Conservation (phyloP, 2,329 filamentous ascomycete genomes). For the Claviceps lovelessii region DNA sequence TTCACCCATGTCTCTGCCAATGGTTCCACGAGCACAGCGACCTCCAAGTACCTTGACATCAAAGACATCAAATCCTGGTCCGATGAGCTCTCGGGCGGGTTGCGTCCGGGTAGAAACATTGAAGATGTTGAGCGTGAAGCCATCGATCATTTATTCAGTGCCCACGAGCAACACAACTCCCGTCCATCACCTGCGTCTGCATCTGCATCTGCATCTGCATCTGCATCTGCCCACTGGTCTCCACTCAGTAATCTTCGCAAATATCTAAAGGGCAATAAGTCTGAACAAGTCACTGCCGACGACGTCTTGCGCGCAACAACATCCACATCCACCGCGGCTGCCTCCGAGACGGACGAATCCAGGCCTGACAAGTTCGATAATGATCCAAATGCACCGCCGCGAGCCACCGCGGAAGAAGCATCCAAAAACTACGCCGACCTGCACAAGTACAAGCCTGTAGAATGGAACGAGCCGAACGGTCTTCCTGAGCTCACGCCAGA, state of each 20-base stretch:
- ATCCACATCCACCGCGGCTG: slow-evolving; percentile 16
- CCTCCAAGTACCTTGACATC: slow-evolving; percentile 20
- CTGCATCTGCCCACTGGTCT: slow-evolving; percentile 10
- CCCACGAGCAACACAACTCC: slow-evolving; percentile 9
- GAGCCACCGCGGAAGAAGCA: slow-evolving; percentile 17
- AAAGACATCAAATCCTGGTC: slow-evolving; percentile 22
- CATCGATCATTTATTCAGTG: slow-evolving; percentile 29
- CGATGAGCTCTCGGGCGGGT: slow-evolving; percentile 22
- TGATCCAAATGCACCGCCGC: slow-evolving; percentile 13
- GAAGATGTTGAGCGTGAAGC: slow-evolving; percentile 31
- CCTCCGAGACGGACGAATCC: slow-evolving; percentile 20
- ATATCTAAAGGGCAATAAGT: slow-evolving; percentile 13
- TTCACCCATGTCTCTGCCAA: slow-evolving; percentile 20
- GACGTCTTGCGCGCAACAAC: slow-evolving; percentile 14
- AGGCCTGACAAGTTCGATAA: slow-evolving; percentile 17
- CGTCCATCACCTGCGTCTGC: slow-evolving; percentile 9
- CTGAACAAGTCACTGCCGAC: slow-evolving; percentile 10
- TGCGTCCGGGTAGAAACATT: slow-evolving; percentile 26
- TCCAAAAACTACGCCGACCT: slow-evolving; percentile 28
- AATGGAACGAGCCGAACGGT: slow-evolving; percentile 19
- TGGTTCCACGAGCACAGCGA: slow-evolving; percentile 18
- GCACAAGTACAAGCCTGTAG: slow-evolving; percentile 21
- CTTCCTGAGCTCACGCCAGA: slow-evolving; percentile 15
- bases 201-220: slow-evolving; percentile 12
- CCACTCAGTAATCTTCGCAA: slow-evolving; percentile 20